Conservation (phyloP, 2,329 filamentous ascomycete genomes). For the Zymoseptoria brevis region DNA sequence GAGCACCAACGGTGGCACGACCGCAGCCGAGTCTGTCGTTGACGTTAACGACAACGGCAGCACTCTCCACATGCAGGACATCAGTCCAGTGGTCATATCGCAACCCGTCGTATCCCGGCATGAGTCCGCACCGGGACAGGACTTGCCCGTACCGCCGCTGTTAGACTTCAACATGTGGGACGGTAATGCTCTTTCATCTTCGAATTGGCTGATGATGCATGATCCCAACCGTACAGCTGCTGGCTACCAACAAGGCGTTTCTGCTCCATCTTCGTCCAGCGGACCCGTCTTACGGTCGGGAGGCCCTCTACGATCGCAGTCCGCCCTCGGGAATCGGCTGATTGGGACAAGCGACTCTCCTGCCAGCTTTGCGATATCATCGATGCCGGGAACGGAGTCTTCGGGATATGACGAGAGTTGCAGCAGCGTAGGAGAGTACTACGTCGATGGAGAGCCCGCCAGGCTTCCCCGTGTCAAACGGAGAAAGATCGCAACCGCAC, state of each 20-base stretch:
- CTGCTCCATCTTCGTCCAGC: background rate
- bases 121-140: background rate
- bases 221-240: background rate
- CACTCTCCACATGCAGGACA: slow-evolving; percentile 6
- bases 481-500: slow-evolving; percentile 7
- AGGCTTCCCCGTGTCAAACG: slow-evolving; percentile 17
- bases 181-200: slow-evolving; percentile 11
- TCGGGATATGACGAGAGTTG: slow-evolving; percentile 1
- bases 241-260: slow-evolving; percentile 2
- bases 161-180: slow-evolving; percentile 14
- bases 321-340: background rate
- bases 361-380: slow-evolving; percentile 1
- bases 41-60: background rate
- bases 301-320: slow-evolving; percentile 1
- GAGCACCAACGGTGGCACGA: slow-evolving; percentile 3
- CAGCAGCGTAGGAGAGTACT: slow-evolving; percentile 10
- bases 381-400: background rate
- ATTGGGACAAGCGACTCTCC: slow-evolving; percentile 3
- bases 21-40: background rate
- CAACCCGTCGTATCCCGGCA: background rate
- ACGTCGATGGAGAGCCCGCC: slow-evolving; percentile 22
- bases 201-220: slow-evolving; percentile 15
- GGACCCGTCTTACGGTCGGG: background rate
- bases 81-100: slow-evolving; percentile 2
- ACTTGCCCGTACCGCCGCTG: background rate